Base-by-base conservation (phyloP, 2,329 filamentous ascomycete genomes). In the Diaporthe caulivora region DNA sequence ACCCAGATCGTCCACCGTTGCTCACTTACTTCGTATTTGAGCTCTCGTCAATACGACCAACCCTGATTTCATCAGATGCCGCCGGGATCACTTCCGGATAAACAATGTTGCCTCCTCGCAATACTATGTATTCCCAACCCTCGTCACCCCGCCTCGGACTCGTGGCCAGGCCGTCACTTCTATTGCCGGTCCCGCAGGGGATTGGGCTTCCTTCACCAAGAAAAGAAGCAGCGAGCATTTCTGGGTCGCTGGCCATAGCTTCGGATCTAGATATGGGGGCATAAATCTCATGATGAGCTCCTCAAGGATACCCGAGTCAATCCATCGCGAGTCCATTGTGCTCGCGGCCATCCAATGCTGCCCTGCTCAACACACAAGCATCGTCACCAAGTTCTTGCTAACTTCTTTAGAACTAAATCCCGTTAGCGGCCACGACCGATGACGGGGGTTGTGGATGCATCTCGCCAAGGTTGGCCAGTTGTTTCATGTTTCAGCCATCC, bases 401-500 rank as follows among this genome's bases (percentile, higher is more conserved):
- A 34, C 51, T 57, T 69, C 51, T 44, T 69, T 31, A 21, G 44
- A 54, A 31, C 37, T 44, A 44, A 42, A 34, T 47, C 24, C 51
- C 51, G 51, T 31, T 57, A 26, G 49, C 31, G 24, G n/a, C 53
- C 24, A 31, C 18, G n/a, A 53, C n/a, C 17, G n/a, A 1, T 47
- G 62, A 67, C 47, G 44, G 44, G 44, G 60, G n/a, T 53, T n/a
- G 26, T 40, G 15, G 62, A 40, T 10, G 44, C 62, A 65, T 53
- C 62, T 53, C 21, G 62, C 29, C 62, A 8, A 47, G 62, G 44
- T 67, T 69, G 68, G 68, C 47, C 57, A 42, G 17, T 55, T 74
- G 72, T 74, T 74, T 74, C 72, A 74, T 71, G 72, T 74, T 74
- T 74, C 72, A 71, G 72, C 68, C 72, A 67, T 47, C 40, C 69